These are phyloP conservation scores for Verbascum thapsus DNA, from an alignment of 257 asterid genomes.

Conservation along the genomic window DNA sequence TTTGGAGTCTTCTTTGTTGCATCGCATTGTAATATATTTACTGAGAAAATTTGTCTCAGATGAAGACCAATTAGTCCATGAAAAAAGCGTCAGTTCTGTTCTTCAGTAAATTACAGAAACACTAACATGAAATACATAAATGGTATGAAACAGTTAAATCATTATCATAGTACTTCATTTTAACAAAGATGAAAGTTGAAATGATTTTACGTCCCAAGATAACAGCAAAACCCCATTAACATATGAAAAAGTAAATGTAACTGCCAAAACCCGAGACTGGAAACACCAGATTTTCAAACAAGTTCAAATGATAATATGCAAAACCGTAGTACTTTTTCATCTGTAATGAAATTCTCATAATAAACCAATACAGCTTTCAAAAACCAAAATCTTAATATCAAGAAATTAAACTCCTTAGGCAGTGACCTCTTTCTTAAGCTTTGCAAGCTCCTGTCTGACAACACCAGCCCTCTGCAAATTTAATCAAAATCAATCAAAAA, in stretches of 20 bases:
- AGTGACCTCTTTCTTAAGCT: constrained; percentile 56
- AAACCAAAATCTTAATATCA: constrained; percentile 26
- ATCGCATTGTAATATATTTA: too few relatives aligned
- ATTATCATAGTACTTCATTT: too few relatives aligned
- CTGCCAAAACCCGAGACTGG: background rate
- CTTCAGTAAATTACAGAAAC: too few relatives aligned
- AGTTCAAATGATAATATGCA: constrained; percentile 13
- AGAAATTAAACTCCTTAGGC: constrained; percentile 37
- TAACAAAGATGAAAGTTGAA: too few relatives aligned
- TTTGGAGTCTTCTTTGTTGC: too few relatives aligned
- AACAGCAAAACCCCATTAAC: background rate
- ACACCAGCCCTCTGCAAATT: constrained; percentile 64
- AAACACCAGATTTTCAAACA: constrained; percentile 11
- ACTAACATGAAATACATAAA: too few relatives aligned
- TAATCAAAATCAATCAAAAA: background rate
- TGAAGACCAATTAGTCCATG: too few relatives aligned
- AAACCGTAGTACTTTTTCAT: constrained; percentile 17
- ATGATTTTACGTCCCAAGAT: too few relatives aligned
- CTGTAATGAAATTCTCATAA: constrained; percentile 18
- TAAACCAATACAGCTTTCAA: constrained; percentile 26
- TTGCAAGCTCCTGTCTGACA: constrained; percentile 70
- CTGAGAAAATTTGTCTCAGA: too few relatives aligned
- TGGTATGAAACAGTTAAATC: too few relatives aligned
- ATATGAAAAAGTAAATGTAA: background rate
- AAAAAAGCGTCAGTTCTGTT: too few relatives aligned